A percentile compares a stretch with the other conserved stretches of the same genome.
phyloP scores from a whole-genome alignment of 2,329 filamentous ascomycete species.

The Dothideomycetes sp. region DNA sequence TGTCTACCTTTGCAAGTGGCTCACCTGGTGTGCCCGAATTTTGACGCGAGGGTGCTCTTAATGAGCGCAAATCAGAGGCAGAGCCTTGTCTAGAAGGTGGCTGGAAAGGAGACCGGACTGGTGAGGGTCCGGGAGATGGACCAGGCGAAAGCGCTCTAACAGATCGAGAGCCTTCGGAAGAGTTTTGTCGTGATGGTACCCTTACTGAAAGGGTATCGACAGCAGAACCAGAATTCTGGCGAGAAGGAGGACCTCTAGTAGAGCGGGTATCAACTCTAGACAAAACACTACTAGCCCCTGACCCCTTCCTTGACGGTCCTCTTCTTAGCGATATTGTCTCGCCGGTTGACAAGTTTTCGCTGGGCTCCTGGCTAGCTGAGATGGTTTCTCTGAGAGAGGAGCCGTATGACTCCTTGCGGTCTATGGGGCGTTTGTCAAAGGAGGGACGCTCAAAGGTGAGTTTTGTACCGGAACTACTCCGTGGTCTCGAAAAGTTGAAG shows the following conservation, averaged over 20 bases:
- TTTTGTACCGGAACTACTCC: conserved; percentile 53
- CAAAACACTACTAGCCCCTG: not conserved
- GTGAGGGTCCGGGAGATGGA: not conserved
- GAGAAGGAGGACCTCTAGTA: conserved; percentile 10
- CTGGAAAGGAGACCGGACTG: not conserved
- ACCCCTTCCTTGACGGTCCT: too few species aligned
- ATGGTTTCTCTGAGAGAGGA: conserved; percentile 1
- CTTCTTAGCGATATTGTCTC: too few species aligned
- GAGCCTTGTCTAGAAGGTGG: not conserved
- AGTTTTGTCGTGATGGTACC: not conserved
- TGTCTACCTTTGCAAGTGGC: too few species aligned
- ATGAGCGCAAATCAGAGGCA: not conserved
- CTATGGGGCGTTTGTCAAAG: not conserved
- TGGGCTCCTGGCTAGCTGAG: not conserved
- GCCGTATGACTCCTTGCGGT: conserved; percentile 1
- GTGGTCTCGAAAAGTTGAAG: conserved; percentile 88
- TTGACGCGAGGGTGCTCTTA: too few species aligned
- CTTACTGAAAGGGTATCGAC: conserved; percentile 1
- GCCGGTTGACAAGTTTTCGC: too few species aligned
- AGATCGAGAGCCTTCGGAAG: not conserved
- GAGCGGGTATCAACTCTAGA: not conserved
- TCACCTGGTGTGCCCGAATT: too few species aligned
- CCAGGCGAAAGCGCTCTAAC: not conserved
- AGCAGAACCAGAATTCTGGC: conserved; percentile 29
- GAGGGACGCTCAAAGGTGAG: conserved; percentile 8